Evolutionary conservation across 331 rosid species (phyloP).

Genomic region (Dryas integrifolia): DNA sequence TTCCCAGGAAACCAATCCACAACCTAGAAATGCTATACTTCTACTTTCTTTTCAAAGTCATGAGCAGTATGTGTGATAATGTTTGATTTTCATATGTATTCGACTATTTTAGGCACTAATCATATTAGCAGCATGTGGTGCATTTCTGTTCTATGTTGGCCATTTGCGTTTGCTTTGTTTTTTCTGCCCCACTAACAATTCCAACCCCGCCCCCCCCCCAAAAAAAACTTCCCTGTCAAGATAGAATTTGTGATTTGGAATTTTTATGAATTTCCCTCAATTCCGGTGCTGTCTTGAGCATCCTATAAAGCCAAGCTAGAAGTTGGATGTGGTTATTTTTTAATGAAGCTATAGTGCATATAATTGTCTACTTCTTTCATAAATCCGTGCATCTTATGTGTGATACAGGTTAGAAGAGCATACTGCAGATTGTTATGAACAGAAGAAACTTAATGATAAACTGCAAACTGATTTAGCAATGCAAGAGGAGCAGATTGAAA

Average conservation of each 20-base stretch:
- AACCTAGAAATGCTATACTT: not conserved
- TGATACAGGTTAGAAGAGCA: conserved; percentile 74
- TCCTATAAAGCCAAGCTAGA: not conserved
- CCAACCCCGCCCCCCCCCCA: no score
- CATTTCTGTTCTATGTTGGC: not conserved
- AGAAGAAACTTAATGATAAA: conserved; percentile 51
- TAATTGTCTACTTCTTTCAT: conserved; percentile 5
- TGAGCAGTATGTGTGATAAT: not conserved
- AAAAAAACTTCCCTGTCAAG: not conserved
- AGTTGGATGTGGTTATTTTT: not conserved
- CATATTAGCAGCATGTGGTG: not conserved
- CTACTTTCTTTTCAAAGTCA: conserved; percentile 1
- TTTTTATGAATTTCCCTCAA: not conserved
- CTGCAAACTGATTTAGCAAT: conserved; percentile 52
- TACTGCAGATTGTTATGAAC: conserved; percentile 49
- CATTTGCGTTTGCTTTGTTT: not conserved
- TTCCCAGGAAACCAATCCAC: not conserved
- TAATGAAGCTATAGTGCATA: not conserved
- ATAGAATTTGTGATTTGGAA: not conserved
- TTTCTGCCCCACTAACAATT: not conserved
- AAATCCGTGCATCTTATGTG: conserved; percentile 32
- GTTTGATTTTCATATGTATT: not conserved
- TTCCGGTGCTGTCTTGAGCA: not conserved
- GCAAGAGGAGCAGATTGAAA: conserved; percentile 54
- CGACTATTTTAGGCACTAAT: not conserved